Base-by-base conservation (phyloP, 352 stramenopile genomes). In the Blastocystis sp. region DNA sequence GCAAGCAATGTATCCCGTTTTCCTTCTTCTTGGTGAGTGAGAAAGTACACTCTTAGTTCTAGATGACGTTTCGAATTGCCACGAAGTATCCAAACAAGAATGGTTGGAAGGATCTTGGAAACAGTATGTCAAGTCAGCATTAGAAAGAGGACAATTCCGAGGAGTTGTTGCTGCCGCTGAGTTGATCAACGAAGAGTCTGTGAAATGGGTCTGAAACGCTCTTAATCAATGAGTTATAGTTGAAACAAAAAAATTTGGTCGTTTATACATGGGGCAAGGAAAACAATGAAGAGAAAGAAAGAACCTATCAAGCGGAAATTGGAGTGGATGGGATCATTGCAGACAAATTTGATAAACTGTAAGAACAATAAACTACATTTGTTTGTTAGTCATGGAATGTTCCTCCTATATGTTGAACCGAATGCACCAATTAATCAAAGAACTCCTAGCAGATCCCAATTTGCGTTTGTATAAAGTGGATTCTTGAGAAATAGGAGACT, bases 1-100 rank as follows among this genome's bases (percentile, higher is more conserved):
- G 67, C 83, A 88, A 39, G 67, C 39, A 39, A n/a, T 27, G 32
- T 88, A 52, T 39, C 83, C 83, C 42, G 83, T 88, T 19, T 75
- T 88, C 14, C 66, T 88, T 27, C 58, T 88, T 21, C 32, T 83
- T 11, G 71, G 71, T 83, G 37, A 37, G 12, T 24, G 27, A 35
- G n/a, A 21, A 14, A 3, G n/a, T 24, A 29, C 1, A 14, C 16
- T 3, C 29, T 83, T 27, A 83, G 0, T 4, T 19, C 2, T 43
- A 83, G 71, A 83, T 42, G 71, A 83, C 46, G 71, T 42, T 32
- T 63, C 71, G 3, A 54, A 54, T 19, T 83, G 51, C 27, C n/a
- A 1, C 3, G 71, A 83, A 24, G 51, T 83, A 7, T 32, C 21
- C 19, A 65, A 66, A 35, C 35, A 66, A 56, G 49, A 65, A n/a